Conservation (phyloP, 768 basidiomycete genomes). For the Hypsizygus marmoreus region DNA sequence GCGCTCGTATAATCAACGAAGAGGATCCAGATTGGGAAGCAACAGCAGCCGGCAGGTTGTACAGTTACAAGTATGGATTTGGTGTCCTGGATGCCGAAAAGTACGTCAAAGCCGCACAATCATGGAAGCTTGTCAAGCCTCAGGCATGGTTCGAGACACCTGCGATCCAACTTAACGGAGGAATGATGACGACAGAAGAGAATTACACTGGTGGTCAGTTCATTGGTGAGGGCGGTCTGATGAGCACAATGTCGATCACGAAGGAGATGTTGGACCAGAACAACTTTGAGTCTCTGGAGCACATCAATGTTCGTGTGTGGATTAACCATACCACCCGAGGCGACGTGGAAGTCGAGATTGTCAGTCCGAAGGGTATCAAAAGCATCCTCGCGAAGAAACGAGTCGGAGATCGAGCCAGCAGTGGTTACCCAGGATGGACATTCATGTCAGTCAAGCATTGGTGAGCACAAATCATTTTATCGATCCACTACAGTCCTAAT, state of each 20-base stretch:
- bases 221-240: slow-evolving; percentile 67
- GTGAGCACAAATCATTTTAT: slow-evolving; percentile 44
- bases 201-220: slow-evolving; percentile 63
- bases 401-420: slow-evolving; percentile 57
- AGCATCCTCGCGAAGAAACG: slow-evolving; percentile 82
- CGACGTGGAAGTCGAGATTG: slow-evolving; percentile 89
- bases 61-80: slow-evolving; percentile 94
- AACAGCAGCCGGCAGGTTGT: slow-evolving; percentile 65
- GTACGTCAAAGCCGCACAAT: slow-evolving; percentile 78
- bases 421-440: slow-evolving; percentile 92
- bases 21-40: slow-evolving; percentile 94
- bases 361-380: slow-evolving; percentile 82
- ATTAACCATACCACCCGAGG: slow-evolving; percentile 86
- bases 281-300: slow-evolving; percentile 90
- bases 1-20: slow-evolving; percentile 75
- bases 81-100: slow-evolving; percentile 83
- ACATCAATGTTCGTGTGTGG: slow-evolving; percentile 91
- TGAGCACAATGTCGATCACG: slow-evolving; percentile 65
- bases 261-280: slow-evolving; percentile 62
- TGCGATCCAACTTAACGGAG: slow-evolving; percentile 65
- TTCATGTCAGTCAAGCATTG: slow-evolving; percentile 99
- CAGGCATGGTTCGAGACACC: slow-evolving; percentile 88
- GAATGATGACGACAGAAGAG: slow-evolving; percentile 54
- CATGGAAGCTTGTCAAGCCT: slow-evolving; percentile 89
- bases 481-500: slow-evolving; percentile 17